phyloP scores from a whole-genome alignment of 202 grass and related monocot species.

The Cymbopogon flexuosus region DNA sequence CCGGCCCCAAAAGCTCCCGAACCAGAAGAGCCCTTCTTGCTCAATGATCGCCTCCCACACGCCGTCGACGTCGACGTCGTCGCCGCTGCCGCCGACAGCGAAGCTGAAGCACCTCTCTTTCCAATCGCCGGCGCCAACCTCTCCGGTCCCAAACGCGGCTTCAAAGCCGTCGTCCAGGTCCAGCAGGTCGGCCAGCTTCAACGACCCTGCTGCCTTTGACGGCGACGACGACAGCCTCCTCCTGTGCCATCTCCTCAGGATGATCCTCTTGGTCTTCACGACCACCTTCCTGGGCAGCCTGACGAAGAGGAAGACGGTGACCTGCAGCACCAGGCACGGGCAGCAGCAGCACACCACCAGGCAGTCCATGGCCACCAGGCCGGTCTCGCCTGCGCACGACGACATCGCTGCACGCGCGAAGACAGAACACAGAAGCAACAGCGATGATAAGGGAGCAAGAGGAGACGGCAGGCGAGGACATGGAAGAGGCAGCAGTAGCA shows the following conservation, averaged over 20 bases:
- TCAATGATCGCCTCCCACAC: constrained; percentile 52
- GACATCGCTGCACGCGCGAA: neutral
- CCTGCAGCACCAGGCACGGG: constrained; percentile 80
- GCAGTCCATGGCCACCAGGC: constrained; percentile 74
- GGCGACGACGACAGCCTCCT: neutral
- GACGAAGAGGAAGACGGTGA: constrained; percentile 81
- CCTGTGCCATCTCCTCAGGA: constrained; percentile 50
- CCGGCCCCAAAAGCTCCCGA: constrained; percentile 88
- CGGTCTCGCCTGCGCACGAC: constrained; percentile 40
- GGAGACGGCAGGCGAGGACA: neutral
- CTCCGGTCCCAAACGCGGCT: constrained; percentile 16
- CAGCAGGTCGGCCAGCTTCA: constrained; percentile 26
- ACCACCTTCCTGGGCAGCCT: constrained; percentile 57
- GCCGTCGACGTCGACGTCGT: neutral
- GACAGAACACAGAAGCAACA: neutral
- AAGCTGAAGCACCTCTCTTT: constrained; percentile 28
- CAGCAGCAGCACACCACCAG: constrained; percentile 88
- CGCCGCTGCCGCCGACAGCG: constrained; percentile 16
- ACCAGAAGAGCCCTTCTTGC: constrained; percentile 71
- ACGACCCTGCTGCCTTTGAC: neutral
- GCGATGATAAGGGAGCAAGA: neutral
- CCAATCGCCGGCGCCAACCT: constrained; percentile 2
- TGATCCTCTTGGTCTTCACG: constrained; percentile 59
- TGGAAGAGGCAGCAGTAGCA: neutral
- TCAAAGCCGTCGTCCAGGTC: constrained; percentile 18